Evolutionary conservation across 345 rosid genomes (phyloP), one percentile per base, ranked within the genome.

Genomic region (Acer yangbiense): DNA sequence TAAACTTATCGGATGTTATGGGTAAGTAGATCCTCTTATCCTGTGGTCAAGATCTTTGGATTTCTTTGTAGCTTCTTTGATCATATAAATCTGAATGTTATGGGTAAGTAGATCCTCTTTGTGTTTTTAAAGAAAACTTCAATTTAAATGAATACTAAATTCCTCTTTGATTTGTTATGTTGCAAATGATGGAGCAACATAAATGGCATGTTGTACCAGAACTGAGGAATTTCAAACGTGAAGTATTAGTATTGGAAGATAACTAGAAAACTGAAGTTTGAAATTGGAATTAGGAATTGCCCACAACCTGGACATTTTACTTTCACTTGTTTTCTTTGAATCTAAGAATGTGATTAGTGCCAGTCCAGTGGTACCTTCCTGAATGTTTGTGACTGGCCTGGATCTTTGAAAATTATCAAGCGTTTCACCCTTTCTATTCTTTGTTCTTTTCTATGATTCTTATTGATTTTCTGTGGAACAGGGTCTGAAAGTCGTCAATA

Each of bases 401-500:
- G 20, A 58, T 39, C 63, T n/a, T 72, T 16, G 8, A 20, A 43
- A 52, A 52, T 72, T 66, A 29, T 66, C 18, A 46, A 73, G n/a
- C 3, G 57, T 79, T 48, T 7, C 10, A 46, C 13, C 54, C 32
- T 65, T 21, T 80, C 60, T 41, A 43, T 62, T 25, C 48, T 74
- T 72, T 25, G 12, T 65, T 23, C 27, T 21, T 65, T 46, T 66
- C 43, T 55, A 13, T 10, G 10, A 7, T 72, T 68, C 39, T 71
- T 69, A 61, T 35, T 70, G 41, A 41, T 52, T 67, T 41, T 75
- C 65, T 61, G 48, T 76, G 71, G 68, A 80, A 39, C 86, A 89
- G 96, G 97, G 97, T 76, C 84, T 91, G 76, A 85, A 87, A 2
- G 93, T 91, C 62, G 96, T 87, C 71, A 91, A 89, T 77, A 82